These are phyloP conservation scores for Pelomyxa schiedti DNA, from an alignment of 78 protist species.

Conservation along the genomic window DNA sequence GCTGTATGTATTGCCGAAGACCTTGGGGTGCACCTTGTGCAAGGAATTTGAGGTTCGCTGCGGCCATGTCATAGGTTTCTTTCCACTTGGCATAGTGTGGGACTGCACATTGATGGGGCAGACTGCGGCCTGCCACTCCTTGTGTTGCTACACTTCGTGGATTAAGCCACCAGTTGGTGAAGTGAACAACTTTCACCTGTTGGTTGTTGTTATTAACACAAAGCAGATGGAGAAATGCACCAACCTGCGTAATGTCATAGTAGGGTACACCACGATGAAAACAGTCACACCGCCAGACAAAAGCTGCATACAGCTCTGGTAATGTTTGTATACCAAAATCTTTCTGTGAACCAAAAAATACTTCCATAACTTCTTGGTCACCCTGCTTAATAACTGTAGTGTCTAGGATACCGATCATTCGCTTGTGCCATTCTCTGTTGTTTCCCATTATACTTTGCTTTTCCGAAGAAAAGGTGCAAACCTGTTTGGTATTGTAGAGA, in stretches of 20 bases:
- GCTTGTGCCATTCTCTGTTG: background rate
- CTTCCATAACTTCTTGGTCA: background rate
- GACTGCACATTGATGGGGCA: background rate
- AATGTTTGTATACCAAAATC: background rate
- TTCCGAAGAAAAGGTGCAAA: too few relatives aligned
- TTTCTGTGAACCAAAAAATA: background rate
- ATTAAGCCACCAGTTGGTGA: background rate
- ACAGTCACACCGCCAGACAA: background rate
- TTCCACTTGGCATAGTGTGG: background rate
- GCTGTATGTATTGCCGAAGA: too few relatives aligned
- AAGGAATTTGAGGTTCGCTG: too few relatives aligned
- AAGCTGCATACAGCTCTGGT: background rate
- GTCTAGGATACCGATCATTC: background rate
- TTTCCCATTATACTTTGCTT: too few relatives aligned
- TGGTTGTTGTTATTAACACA: background rate
- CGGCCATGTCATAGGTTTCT: background rate
- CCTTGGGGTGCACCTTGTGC: too few relatives aligned
- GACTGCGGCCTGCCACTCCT: too few relatives aligned
- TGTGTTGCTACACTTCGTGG: background rate
- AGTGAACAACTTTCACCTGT: background rate
- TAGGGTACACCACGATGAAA: background rate
- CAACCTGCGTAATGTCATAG: background rate
- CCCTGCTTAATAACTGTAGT: background rate
- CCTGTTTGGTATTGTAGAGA: background rate
- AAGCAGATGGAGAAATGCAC: background rate